Percentiles rank a stretch among this genome's conserved stretches.
These are phyloP conservation scores for Cichorium intybus DNA, from an alignment of 140 eudicot genomes.

Conservation along the genomic window DNA sequence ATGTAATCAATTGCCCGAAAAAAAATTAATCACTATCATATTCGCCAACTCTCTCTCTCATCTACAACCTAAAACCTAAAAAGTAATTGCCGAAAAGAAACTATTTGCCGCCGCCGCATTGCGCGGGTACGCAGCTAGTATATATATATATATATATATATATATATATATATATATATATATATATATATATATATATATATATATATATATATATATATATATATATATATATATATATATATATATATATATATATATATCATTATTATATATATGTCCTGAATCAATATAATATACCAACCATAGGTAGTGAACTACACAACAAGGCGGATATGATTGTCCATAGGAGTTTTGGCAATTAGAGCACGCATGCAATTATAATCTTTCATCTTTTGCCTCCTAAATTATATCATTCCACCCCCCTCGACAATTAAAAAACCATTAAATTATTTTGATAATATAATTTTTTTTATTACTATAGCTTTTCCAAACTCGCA, in stretches of 20 bases:
- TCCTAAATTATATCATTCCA: slow-evolving; percentile 15
- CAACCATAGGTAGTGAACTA: slow-evolving; percentile 30
- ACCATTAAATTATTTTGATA: background rate
- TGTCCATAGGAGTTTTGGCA: slow-evolving; percentile 25
- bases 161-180: no score
- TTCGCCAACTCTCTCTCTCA: no score
- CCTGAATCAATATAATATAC: slow-evolving; percentile 23
- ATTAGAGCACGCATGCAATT: slow-evolving; percentile 40
- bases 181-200: no score
- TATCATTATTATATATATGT: background rate
- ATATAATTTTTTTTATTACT: no score
- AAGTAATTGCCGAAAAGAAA: no score
- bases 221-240: background rate
- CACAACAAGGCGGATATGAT: slow-evolving; percentile 31
- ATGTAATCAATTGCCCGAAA: no score
- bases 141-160: no score
- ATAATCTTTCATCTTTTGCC: slow-evolving; percentile 24
- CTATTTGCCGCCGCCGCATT: no score
- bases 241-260: background rate
- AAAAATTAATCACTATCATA: no score
- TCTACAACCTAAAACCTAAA: no score
- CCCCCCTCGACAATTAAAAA: background rate
- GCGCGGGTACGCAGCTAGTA: no score
- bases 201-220: background rate
- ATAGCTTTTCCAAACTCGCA: background rate